phyloP scores from a whole-genome alignment of 768 basidiomycete species.

The Termitomyces sp. region DNA sequence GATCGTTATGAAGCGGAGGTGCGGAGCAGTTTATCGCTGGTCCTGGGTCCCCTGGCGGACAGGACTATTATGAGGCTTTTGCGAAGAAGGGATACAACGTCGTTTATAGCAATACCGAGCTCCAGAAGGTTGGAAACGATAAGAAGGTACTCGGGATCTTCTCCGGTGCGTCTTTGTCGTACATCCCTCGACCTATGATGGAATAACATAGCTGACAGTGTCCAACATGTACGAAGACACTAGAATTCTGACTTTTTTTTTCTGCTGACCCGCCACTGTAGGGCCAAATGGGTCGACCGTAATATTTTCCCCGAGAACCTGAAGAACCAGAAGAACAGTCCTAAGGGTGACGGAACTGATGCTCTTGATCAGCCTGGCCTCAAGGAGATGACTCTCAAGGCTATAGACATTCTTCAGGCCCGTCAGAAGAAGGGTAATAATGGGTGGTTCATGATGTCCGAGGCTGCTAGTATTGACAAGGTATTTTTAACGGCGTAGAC shows the following conservation, averaged over 20 bases:
- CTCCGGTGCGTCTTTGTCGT: slow-evolving; percentile 22
- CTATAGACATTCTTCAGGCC: slow-evolving; percentile 37
- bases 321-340: slow-evolving; percentile 29
- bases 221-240: slow-evolving; percentile 16
- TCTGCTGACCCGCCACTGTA: slow-evolving; percentile 7
- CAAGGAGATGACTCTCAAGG: slow-evolving; percentile 44
- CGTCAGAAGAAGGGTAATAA: slow-evolving; percentile 28
- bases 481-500: slow-evolving; percentile 5
- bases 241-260: too few species aligned
- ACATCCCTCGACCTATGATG: background rate
- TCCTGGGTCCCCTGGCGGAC: slow-evolving; percentile 29
- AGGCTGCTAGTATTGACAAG: slow-evolving; percentile 42
- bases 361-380: slow-evolving; percentile 40
- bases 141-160: slow-evolving; percentile 40
- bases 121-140: slow-evolving; percentile 24
- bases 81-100: slow-evolving; percentile 35
- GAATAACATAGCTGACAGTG: slow-evolving; percentile 1
- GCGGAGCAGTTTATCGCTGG: slow-evolving; percentile 39
- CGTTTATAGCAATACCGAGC: slow-evolving; percentile 29
- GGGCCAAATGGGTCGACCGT: slow-evolving; percentile 42
- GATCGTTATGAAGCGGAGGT: slow-evolving; percentile 20
- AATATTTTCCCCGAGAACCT: slow-evolving; percentile 33
- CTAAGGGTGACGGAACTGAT: slow-evolving; percentile 36
- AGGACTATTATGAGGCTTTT: slow-evolving; percentile 38
- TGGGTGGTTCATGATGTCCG: slow-evolving; percentile 45